Base-by-base conservation (phyloP, 2,329 filamentous ascomycete genomes). In the Grosmannia penicillata region DNA sequence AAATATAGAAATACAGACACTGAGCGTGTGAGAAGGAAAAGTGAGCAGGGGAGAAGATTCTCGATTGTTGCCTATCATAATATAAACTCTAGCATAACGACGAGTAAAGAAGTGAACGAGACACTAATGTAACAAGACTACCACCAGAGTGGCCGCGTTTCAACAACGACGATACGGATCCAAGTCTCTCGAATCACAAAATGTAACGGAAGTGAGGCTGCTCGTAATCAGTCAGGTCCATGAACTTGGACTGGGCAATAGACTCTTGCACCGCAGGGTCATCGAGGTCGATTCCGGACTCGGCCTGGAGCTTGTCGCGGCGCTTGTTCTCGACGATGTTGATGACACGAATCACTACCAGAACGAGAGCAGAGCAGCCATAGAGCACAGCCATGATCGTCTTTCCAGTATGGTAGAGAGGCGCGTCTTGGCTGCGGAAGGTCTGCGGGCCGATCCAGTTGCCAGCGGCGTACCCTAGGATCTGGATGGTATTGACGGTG, bases 381-480 rank as follows among this genome's bases (percentile, higher is more conserved):
- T 38, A 38, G 8, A 33, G 17, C 2, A 33, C 5, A 14, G 30
- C 30, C 18, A 38, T 29, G 14, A 29, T 14, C 9, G 24, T 28
- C 24, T 33, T 34, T 25, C 31, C 37, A 11, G 4, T 34, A 19
- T 18, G 61, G 45, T 79, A 82, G 29, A 67, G 58, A 1, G 72
- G 72, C 1, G 63, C 67, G 47, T 78, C 70, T 39, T 63, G 55
- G 0, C 65, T 70, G 33, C 59, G 60, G 55, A 77, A 78, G 3
- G 64, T 63, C 49, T 75, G 72, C 4, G 71, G 69, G 4, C 67
- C 65, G 33, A 50, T 48, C 42, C 70, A 70, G 45, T 74, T 75
- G 18, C 68, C 70, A n/a, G 27, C 31, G 15, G n/a, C 27, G 22
- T 37, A 37, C 21, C 14, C 21, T 2, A 37, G 22, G n/a, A 37